Evolutionary conservation across 2,329 filamentous ascomycete genomes (phyloP).

Genomic region (Didymella arachidicola): DNA sequence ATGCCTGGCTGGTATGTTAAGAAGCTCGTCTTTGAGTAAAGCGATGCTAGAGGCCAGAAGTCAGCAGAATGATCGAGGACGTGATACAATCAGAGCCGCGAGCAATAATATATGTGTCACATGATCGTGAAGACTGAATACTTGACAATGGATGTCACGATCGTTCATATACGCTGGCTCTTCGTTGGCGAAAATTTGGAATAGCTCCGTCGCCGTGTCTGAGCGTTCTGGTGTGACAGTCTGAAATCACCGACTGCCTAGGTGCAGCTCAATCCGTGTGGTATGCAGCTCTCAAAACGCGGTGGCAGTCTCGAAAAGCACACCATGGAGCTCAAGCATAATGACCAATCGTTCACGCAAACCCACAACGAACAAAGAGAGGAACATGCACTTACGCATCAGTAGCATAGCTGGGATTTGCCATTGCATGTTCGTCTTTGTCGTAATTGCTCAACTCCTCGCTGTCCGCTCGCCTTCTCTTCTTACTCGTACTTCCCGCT

Average conservation of each 20-base stretch:
- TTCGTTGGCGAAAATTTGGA: constrained; percentile 5
- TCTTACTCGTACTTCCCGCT: constrained; percentile 33
- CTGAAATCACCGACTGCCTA: not conserved
- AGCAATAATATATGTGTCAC: not conserved
- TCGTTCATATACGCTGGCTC: constrained; percentile 1
- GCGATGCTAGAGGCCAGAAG: constrained; percentile 29
- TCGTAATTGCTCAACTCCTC: constrained; percentile 37
- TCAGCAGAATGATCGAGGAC: constrained; percentile 17
- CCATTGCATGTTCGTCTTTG: constrained; percentile 25
- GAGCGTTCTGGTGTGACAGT: not conserved
- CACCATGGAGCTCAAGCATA: not conserved
- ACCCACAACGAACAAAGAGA: not conserved
- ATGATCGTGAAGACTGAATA: not conserved
- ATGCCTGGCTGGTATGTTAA: constrained; percentile 46
- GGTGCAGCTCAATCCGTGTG: not conserved
- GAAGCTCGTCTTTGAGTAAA: constrained; percentile 55
- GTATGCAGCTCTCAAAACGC: not conserved
- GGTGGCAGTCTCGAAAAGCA: not conserved
- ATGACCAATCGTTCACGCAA: not conserved
- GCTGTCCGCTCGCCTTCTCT: constrained; percentile 40
- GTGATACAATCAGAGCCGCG: not conserved
- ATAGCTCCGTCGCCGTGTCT: not conserved
- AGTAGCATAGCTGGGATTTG: constrained; percentile 25
- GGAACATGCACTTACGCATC: constrained; percentile 41
- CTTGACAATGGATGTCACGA: not conserved